Evolutionary conservation across 2,329 filamentous ascomycete species (phyloP), one percentile per base, ranked within the genome.

Genomic region (Colletotrichum noveboracense): DNA sequence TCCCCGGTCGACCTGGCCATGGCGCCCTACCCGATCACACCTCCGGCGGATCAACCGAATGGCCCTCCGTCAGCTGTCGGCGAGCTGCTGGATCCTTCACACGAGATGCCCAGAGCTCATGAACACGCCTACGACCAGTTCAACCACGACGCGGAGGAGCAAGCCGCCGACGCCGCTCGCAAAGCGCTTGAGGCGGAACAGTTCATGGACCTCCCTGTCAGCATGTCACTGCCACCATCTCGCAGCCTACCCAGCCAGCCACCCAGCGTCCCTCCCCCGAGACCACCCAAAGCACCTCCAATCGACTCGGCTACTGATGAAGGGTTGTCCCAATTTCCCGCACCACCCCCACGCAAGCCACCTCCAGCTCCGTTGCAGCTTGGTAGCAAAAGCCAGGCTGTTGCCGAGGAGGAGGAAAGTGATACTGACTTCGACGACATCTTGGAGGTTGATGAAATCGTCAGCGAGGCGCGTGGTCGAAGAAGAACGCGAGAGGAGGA

Each of bases 401-500:
- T 82, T 3, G 79, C 82, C 5, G 91, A 93, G n/a, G 92, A 93
- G 14, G 89, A 91, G 3, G 90, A 92, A 43, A 93, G 93, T 0
- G 95, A 95, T 75, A 96, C 95, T 0, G 96, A 98, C 78, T 97
- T 96, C 79, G 95, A 97, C 75, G 94, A 96, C 77, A 89, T 94
- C 43, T 85, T 95, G 14, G 93, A 95, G 77, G 92, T 93, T 5
- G 90, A 93, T 60, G 93, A 94, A 77, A 87, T 93, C 66, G 87
- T 89, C 0, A 85, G 89, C 43, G 87, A 90, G 14, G 87, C 92
- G 68, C 91, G 96, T 77, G 96, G 96, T 10, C 91, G 96, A 75
- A 90, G 95, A 79, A 95, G 94, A 83, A 98, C 96, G 4, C 91
- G 96, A 68, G 95, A 96, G 82, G 95, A 98, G 77, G 96, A 98